A percentile compares a stretch with the other conserved stretches of the same genome.
phyloP scores from a whole-genome alignment of 129 eudicot genomes.

The Heracleum sosnowskyi region DNA sequence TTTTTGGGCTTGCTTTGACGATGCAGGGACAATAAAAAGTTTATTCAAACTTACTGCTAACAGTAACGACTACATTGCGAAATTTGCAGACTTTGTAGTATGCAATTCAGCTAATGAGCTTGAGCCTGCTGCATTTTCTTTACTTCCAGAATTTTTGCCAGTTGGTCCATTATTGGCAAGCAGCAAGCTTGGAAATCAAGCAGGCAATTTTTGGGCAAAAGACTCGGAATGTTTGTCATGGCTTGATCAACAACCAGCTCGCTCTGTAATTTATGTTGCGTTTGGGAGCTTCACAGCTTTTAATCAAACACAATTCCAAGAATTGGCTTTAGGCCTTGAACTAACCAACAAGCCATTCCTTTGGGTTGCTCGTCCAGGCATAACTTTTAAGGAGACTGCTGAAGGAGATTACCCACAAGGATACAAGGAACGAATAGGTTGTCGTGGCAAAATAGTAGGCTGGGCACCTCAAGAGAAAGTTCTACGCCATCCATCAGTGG shows the following conservation, averaged over 20 bases:
- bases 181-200: conserved; percentile 24
- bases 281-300: conserved; percentile 4
- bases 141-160: not conserved
- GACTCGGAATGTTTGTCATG: not conserved
- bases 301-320: not conserved
- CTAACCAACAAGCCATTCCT: not conserved
- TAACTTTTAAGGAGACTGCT: not conserved
- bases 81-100: not conserved
- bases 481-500: conserved; percentile 48
- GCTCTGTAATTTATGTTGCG: not conserved
- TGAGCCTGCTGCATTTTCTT: not conserved
- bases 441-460: conserved; percentile 33
- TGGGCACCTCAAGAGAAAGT: conserved; percentile 68
- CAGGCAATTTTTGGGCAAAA: conserved; percentile 34
- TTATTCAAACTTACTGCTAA: not conserved
- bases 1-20: not conserved
- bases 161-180: conserved; percentile 27
- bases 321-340: conserved; percentile 6
- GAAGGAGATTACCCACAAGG: conserved; percentile 32
- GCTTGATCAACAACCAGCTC: not conserved
- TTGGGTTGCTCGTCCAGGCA: not conserved
- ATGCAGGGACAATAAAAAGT: not conserved
- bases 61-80: not conserved
- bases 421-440: conserved; percentile 25
- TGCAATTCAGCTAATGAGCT: not conserved